phyloP scores from a whole-genome alignment of 805 yeast species.

The Ogataea pini region DNA sequence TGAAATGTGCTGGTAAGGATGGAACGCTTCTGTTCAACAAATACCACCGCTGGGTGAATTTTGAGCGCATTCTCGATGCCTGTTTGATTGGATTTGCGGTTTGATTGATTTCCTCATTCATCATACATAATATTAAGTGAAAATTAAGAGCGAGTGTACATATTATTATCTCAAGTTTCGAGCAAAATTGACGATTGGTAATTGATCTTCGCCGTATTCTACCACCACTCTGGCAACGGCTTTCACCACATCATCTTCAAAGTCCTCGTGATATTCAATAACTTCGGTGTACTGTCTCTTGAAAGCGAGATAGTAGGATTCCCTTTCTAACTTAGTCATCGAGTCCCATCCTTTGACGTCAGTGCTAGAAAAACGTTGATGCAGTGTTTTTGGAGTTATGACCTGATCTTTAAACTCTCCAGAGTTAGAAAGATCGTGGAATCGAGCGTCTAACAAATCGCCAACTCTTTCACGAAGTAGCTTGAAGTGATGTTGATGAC shows the following conservation, averaged over 20 bases:
- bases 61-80: slow-evolving; percentile 73
- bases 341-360: slow-evolving; percentile 29
- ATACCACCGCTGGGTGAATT: slow-evolving; percentile 75
- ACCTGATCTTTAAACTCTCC: slow-evolving; percentile 31
- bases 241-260: slow-evolving; percentile 22
- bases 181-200: slow-evolving; percentile 26
- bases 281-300: slow-evolving; percentile 29
- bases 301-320: slow-evolving; percentile 33
- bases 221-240: slow-evolving; percentile 29
- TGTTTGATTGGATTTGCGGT: slow-evolving; percentile 69
- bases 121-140: slow-evolving; percentile 7
- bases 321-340: slow-evolving; percentile 23
- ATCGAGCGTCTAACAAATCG: slow-evolving; percentile 29
- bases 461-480: slow-evolving; percentile 29
- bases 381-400: slow-evolving; percentile 31
- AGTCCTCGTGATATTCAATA: slow-evolving; percentile 20
- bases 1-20: slow-evolving; percentile 81
- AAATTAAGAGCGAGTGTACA: slow-evolving; percentile 8
- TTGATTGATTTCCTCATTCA: slow-evolving; percentile 3
- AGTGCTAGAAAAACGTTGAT: slow-evolving; percentile 25
- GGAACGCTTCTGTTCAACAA: slow-evolving; percentile 75
- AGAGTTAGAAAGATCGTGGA: slow-evolving; percentile 29
- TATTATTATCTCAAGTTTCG: neutral
- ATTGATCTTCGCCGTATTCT: slow-evolving; percentile 27
- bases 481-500: slow-evolving; percentile 5